A percentile compares a stretch with the other conserved stretches of the same genome.
Conservation (phyloP, 2,329 filamentous ascomycete species). For the Furcasterigmium furcatum region DNA sequence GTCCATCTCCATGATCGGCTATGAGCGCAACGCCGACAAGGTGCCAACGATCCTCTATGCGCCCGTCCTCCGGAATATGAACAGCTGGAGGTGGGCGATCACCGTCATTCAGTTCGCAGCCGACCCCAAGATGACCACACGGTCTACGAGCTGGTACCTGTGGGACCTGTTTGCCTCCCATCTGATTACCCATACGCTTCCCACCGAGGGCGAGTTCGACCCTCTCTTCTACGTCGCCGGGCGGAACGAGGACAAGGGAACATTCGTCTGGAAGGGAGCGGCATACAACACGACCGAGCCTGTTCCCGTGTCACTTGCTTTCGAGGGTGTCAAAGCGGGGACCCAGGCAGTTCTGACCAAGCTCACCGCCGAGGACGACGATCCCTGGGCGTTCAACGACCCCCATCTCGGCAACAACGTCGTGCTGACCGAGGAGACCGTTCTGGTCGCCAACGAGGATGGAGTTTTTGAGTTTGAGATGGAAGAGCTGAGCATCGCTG, state of each 20-base stretch:
- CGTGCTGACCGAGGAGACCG: no score
- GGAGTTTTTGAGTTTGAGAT: slow-evolving; percentile 50
- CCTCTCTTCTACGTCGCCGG: slow-evolving; percentile 50
- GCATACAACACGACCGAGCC: slow-evolving; percentile 49
- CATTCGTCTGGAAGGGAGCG: slow-evolving; percentile 46
- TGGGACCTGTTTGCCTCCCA: slow-evolving; percentile 46
- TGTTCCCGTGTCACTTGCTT: slow-evolving; percentile 40
- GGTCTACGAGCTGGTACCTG: slow-evolving; percentile 46
- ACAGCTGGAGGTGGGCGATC: slow-evolving; percentile 48
- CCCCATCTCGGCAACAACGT: slow-evolving; percentile 40
- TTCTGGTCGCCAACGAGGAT: slow-evolving; percentile 35
- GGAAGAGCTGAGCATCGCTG: slow-evolving; percentile 52
- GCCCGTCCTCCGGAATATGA: slow-evolving; percentile 44
- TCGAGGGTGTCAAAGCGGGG: slow-evolving; percentile 38
- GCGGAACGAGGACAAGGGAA: slow-evolving; percentile 33
- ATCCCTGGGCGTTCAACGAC: slow-evolving; percentile 41
- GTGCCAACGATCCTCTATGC: slow-evolving; percentile 52
- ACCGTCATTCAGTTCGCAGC: slow-evolving; percentile 47
- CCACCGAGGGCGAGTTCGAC: slow-evolving; percentile 34
- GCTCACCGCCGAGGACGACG: slow-evolving; percentile 24
- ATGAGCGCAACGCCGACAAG: slow-evolving; percentile 61
- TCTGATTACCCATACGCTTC: slow-evolving; percentile 42
- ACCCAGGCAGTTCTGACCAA: slow-evolving; percentile 39
- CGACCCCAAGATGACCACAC: slow-evolving; percentile 43
- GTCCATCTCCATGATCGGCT: slow-evolving; percentile 61